Conservation (phyloP, 2,329 filamentous ascomycete species). For the Chaetomium globosum region DNA sequence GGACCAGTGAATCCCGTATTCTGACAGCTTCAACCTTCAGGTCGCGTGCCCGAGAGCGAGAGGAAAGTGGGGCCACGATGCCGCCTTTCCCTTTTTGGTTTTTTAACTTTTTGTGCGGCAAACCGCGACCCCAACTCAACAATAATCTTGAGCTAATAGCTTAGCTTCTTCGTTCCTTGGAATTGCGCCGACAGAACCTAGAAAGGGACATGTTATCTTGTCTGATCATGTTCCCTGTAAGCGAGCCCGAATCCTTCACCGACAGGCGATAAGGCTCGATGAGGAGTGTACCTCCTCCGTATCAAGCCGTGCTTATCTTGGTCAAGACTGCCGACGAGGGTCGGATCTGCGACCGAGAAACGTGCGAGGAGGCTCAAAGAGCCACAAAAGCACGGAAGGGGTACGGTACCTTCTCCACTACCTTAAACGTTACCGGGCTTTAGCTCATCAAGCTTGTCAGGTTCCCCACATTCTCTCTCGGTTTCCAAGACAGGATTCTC, state of each 20-base stretch:
- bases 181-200: not conserved
- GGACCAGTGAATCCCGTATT: too few species aligned
- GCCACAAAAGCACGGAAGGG: too few species aligned
- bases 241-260: not conserved
- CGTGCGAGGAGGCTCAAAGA: not conserved
- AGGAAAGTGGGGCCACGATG: too few species aligned
- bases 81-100: too few species aligned
- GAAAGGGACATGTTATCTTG: not conserved
- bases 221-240: not conserved
- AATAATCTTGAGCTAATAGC: not conserved
- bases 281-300: too few species aligned
- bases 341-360: not conserved
- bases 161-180: too few species aligned
- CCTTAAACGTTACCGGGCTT: not conserved
- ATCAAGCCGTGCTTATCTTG: not conserved
- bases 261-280: not conserved
- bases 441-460: not conserved
- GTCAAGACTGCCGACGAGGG: not conserved
- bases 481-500: conserved; percentile 1
- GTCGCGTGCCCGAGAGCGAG: too few species aligned
- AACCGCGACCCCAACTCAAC: not conserved
- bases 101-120: too few species aligned
- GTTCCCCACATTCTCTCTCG: not conserved
- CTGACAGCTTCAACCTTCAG: too few species aligned
- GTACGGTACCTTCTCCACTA: not conserved